These are phyloP conservation scores for Berberis thunbergii DNA, from an alignment of 164 flowering plant species.

Conservation along the genomic window DNA sequence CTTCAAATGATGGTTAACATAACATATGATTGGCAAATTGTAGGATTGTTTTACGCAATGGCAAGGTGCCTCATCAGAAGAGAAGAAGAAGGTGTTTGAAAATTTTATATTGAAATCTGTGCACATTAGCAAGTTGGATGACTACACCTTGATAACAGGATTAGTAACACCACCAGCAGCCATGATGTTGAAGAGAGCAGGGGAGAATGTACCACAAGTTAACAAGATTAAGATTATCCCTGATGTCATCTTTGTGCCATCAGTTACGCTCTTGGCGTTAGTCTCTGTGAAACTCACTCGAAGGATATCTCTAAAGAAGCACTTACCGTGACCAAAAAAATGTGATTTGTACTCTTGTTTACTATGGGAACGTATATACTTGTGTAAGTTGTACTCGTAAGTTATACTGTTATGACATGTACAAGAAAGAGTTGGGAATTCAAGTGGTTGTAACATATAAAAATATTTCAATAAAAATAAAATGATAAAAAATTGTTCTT, in stretches of 20 bases:
- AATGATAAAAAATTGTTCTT: too few relatives aligned
- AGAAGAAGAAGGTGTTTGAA: conserved; percentile 25
- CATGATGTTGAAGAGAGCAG: conserved; percentile 61
- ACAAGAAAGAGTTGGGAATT: too few relatives aligned
- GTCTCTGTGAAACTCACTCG: conserved; percentile 35
- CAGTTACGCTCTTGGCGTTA: conserved; percentile 45
- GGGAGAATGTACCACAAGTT: conserved; percentile 46
- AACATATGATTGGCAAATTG: background rate
- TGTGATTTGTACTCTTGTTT: too few relatives aligned
- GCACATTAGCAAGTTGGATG: conserved; percentile 31
- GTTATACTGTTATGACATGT: too few relatives aligned
- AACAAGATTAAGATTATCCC: conserved; percentile 43
- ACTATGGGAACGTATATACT: too few relatives aligned
- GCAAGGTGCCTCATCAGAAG: conserved; percentile 14
- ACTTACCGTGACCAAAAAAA: background rate
- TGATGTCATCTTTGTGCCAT: conserved; percentile 62
- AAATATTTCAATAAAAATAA: too few relatives aligned
- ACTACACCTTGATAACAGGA: conserved; percentile 36
- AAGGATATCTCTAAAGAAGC: conserved; percentile 1
- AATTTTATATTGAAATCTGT: conserved; percentile 33
- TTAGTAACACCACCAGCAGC: conserved; percentile 62
- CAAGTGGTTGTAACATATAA: too few relatives aligned
- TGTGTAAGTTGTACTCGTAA: too few relatives aligned
- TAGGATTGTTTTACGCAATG: conserved; percentile 33
- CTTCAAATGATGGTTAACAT: background rate